Percentiles rank a stretch among this genome's conserved stretches.
Conservation (phyloP, 2,329 filamentous ascomycete genomes). For the Epichloe bromicola region DNA sequence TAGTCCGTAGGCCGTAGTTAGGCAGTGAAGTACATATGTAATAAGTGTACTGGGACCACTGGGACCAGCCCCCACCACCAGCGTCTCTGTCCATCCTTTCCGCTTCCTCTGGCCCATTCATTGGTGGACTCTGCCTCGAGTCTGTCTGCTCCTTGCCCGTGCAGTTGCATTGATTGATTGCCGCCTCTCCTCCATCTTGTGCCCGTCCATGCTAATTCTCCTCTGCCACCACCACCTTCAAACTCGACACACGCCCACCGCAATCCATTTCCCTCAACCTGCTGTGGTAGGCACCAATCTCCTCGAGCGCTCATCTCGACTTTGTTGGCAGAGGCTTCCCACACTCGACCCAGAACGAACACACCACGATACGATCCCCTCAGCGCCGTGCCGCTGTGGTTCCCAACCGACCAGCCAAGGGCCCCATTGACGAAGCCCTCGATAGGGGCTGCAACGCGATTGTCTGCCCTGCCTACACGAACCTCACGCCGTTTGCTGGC, state of each 20-base stretch:
- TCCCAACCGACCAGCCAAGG: background rate
- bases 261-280: background rate
- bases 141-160: background rate
- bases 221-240: background rate
- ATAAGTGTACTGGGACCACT: too few species aligned
- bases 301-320: background rate
- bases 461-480: conserved; percentile 8
- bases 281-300: background rate
- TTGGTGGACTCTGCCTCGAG: background rate
- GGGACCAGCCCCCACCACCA: too few species aligned
- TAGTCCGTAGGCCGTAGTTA: too few species aligned
- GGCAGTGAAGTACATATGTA: too few species aligned
- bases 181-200: conserved; percentile 2
- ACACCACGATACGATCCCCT: background rate
- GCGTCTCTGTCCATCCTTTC: background rate
- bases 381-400: background rate
- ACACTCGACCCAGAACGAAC: background rate
- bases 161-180: background rate
- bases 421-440: conserved; percentile 2
- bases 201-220: background rate
- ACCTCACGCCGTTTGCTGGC: background rate
- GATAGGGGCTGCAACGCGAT: conserved; percentile 3
- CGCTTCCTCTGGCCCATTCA: background rate
- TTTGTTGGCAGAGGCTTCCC: background rate
- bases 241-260: background rate